Evolutionary conservation across 176 grass and related monocot species (phyloP), one percentile per base, ranked within the genome.

Genomic region (Hsuehochloa calcarea): DNA sequence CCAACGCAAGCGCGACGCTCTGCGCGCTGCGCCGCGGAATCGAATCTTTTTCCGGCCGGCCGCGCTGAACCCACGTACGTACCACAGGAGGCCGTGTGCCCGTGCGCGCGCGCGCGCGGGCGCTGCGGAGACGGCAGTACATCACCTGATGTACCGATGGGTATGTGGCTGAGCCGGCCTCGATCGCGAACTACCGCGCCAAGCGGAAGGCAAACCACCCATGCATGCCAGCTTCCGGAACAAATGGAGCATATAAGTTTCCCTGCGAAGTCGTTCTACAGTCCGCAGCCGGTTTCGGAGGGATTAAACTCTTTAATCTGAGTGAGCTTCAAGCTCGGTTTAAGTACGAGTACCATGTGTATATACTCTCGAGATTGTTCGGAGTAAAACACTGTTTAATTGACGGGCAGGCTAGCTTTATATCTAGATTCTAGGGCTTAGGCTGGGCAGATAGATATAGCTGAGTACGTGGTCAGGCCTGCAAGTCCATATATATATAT

Each of bases 401-500:
- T 6, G 37, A 17, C 49, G n/a, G 65, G 35, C 49, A 27, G 41
- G n/a, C 14, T 20, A 70, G 15, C 49, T 52, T 26, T 17, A 12
- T 12, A 23, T 9, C 46, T 40, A 25, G n/a, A 27, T 47, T 29
- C 29, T 82, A 83, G 55, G 69, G 8, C 26, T 17, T 39, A 39
- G 50, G 4, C 38, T 2, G 15, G 14, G 34, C 31, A 26, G 27
- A 15, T 34, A 22, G 26, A 26, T 19, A 15, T 34, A 22, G 26
- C 38, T 34, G 68, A 37, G 54, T 31, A 14, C 25, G 78, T 44
- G 52, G 8, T 4, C 29, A 26, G 60, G 6, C 35, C 45, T 84
- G 41, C 76, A 2, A 73, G 14, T 1, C 83, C 87, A 84, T 64
- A 79, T 79, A 56, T 84, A 66, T 58, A n/a, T n/a, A n/a, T n/a